Base-by-base conservation (phyloP, 768 basidiomycete genomes). In the Astraeus odoratus region DNA sequence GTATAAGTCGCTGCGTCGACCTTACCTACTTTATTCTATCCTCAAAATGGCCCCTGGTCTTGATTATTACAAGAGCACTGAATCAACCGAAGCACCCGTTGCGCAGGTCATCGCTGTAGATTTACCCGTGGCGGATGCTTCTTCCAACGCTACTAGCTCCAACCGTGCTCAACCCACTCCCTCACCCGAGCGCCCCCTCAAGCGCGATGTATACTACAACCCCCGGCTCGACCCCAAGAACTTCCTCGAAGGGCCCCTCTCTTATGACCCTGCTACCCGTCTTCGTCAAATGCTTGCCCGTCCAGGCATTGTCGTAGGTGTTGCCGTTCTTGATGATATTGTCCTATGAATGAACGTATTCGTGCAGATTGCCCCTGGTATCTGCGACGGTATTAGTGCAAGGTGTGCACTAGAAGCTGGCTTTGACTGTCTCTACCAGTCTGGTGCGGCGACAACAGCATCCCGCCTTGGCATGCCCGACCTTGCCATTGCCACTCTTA, bases 321-420 rank as follows among this genome's bases (percentile, higher is more conserved):
- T 41, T 18, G 5, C n/a, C 0, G 15, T 35, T 0, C 7, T 8
- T 19, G 2, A 19, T 34, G 20, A n/a, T 20, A 3, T n/a, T 12
- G 12, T 20, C 24, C n/a, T 39, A 23, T 15, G 19, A 20, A 46
- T 20, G 29, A 6, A 55, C 20, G 0, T 16, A 15, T 19, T 22
- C 27, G 19, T 30, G 9, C 35, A 85, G 83, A 63, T 84, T 53
- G 84, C 83, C 2, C 85, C 83, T n/a, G 84, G 84, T 34, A 80
- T 86, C 34, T 85, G 84, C 45, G 84, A 86, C 46, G 84, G 83
- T 40, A 87, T 89, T 56, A 85, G 82, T 54, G 84, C 85, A 8
- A 74, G 86, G 24, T 84, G 84, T 51, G 86, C 86, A 7, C 63
- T 88, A 6, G 86, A 89, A 65, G 83, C 84, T 29, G 86, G 86